These are phyloP conservation scores for Bacterosira constricta DNA, from an alignment of 108 stramenopile species.

Conservation along the genomic window DNA sequence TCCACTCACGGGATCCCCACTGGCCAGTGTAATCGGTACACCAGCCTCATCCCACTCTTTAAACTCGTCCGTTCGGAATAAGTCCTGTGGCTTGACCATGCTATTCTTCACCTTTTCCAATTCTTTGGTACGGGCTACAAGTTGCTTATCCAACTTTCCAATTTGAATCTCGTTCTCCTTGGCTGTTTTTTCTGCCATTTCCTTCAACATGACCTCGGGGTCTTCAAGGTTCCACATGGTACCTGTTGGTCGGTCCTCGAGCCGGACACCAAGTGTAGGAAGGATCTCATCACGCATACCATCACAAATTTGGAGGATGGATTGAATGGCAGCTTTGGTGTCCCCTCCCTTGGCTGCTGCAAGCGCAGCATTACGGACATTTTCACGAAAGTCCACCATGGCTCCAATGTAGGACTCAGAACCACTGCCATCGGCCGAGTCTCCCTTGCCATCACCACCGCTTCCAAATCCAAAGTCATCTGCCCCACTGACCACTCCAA, in stretches of 20 bases:
- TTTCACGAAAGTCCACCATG: conserved; percentile 83
- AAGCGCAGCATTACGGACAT: conserved; percentile 73
- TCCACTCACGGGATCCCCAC: conserved; percentile 46
- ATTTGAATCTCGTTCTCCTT: conserved; percentile 52
- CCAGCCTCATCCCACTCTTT: conserved; percentile 63
- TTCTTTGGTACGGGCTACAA: conserved; percentile 51
- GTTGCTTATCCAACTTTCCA: conserved; percentile 59
- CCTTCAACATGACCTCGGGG: conserved; percentile 77
- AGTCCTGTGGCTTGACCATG: conserved; percentile 50
- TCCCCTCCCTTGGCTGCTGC: conserved; percentile 57
- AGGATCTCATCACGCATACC: conserved; percentile 88
- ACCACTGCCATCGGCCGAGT: conserved; percentile 25
- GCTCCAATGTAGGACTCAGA: conserved; percentile 81
- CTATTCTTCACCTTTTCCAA: conserved; percentile 51
- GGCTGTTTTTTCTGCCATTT: conserved; percentile 72
- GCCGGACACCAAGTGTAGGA: conserved; percentile 86
- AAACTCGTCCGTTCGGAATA: conserved; percentile 58
- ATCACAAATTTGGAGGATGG: conserved; percentile 82
- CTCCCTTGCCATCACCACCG: conserved; percentile 31
- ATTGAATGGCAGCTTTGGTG: conserved; percentile 55
- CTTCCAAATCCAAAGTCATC: conserved; percentile 66
- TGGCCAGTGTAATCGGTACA: conserved; percentile 44
- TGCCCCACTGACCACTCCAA: conserved; percentile 85
- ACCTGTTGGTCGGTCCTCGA: conserved; percentile 89
- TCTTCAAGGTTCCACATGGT: conserved; percentile 93